Evolutionary conservation across 257 asterid genomes (phyloP).

Genomic region (Linaria vulgaris): DNA sequence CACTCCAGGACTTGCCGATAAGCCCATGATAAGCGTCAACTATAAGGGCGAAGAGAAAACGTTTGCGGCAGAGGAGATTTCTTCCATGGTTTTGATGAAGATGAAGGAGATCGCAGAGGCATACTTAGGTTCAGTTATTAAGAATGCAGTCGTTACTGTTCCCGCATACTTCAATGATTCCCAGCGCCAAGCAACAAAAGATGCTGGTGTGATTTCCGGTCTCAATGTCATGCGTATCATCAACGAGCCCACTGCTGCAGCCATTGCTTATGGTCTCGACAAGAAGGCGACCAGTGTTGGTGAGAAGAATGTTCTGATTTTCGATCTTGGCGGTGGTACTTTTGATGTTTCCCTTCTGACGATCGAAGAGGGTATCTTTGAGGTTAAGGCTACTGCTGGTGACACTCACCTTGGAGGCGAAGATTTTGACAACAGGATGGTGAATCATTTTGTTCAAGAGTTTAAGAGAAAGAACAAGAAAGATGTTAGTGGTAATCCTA

Average conservation of each 20-base stretch:
- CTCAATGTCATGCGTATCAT: conserved; percentile 51
- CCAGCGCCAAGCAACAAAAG: conserved; percentile 57
- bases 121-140: conserved; percentile 39
- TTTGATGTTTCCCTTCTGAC: conserved; percentile 61
- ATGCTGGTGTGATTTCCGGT: conserved; percentile 56
- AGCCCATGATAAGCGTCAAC: conserved; percentile 48
- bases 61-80: conserved; percentile 58
- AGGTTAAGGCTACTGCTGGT: conserved; percentile 65
- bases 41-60: conserved; percentile 57
- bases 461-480: conserved; percentile 35
- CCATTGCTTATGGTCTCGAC: conserved; percentile 58
- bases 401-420: conserved; percentile 64
- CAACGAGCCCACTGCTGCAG: conserved; percentile 58
- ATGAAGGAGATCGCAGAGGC: conserved; percentile 62
- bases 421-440: conserved; percentile 34
- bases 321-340: conserved; percentile 59
- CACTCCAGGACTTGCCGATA: conserved; percentile 46
- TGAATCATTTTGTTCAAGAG: conserved; percentile 33
- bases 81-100: conserved; percentile 56
- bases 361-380: conserved; percentile 61
- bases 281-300: conserved; percentile 61
- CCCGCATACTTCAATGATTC: conserved; percentile 58
- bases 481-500: conserved; percentile 30
- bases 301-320: conserved; percentile 52
- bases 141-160: conserved; percentile 57